Conservation (phyloP, 164 flowering plant genomes). For the Santalum album region DNA sequence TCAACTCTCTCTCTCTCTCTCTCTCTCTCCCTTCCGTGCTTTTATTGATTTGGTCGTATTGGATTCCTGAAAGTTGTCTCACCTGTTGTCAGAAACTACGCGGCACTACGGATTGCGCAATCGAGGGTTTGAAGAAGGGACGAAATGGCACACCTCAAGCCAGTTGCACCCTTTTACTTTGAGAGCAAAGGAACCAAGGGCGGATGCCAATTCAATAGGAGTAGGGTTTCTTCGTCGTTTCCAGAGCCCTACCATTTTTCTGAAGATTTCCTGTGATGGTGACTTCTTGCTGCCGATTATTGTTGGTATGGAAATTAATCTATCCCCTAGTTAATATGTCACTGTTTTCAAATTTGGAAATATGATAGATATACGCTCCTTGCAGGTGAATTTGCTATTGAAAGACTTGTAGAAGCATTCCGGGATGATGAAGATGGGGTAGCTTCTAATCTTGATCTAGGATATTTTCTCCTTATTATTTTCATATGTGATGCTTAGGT, state of each 20-base stretch:
- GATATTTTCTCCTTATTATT: not conserved
- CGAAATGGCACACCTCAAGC: slow-evolving; percentile 23
- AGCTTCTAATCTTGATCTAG: not conserved
- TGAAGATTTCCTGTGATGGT: slow-evolving; percentile 72
- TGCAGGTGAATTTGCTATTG: slow-evolving; percentile 64
- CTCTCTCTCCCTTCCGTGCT: not conserved
- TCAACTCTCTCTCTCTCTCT: not conserved
- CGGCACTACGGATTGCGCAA: slow-evolving; percentile 39
- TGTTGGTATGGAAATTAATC: slow-evolving; percentile 39
- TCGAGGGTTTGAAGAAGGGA: slow-evolving; percentile 41
- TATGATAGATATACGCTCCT: too few relatives aligned
- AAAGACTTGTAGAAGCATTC: slow-evolving; percentile 40
- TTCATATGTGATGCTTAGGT: not conserved
- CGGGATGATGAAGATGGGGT: slow-evolving; percentile 35
- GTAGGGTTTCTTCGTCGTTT: slow-evolving; percentile 47
- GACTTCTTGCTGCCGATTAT: slow-evolving; percentile 60
- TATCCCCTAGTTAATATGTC: not conserved
- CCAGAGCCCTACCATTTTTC: slow-evolving; percentile 59
- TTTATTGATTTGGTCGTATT: not conserved
- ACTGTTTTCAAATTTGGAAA: too few relatives aligned
- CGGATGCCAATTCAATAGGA: slow-evolving; percentile 24
- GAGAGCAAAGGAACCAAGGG: slow-evolving; percentile 20
- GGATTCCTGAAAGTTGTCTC: not conserved
- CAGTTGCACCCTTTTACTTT: slow-evolving; percentile 18
- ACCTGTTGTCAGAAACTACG: slow-evolving; percentile 41